Evolutionary conservation across 73 alveolate species (phyloP), one percentile per base, ranked within the genome.

Genomic region (Uronychia binucleata): DNA sequence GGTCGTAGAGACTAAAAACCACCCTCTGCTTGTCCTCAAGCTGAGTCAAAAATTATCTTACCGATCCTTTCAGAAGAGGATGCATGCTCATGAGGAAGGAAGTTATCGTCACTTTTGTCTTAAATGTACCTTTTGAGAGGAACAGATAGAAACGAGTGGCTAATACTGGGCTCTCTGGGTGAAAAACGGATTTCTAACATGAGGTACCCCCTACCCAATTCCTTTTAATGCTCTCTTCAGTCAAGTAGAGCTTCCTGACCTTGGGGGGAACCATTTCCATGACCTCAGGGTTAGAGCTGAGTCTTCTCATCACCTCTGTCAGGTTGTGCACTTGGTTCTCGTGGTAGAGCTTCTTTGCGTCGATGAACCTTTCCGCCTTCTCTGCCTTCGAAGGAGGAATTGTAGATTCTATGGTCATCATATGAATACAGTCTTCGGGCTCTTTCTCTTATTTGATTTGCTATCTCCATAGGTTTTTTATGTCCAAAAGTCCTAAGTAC

Each of bases 381-480:
- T 46, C 67, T 11, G 67, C 67, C 67, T 46, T 46, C 67, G 67
- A 46, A 46, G 67, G 67, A 46, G n/a, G n/a, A n/a, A n/a, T n/a
- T n/a, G n/a, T n/a, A n/a, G n/a, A n/a, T n/a, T n/a, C n/a, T n/a
- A n/a, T n/a, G n/a, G n/a, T n/a, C n/a, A n/a, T n/a, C n/a, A n/a
- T n/a, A n/a, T n/a, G n/a, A n/a, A n/a, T n/a, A n/a, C n/a, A n/a
- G n/a, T n/a, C n/a, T n/a, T n/a, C n/a, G n/a, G n/a, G n/a, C n/a
- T n/a, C n/a, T n/a, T n/a, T n/a, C n/a, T n/a, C n/a, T n/a, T n/a
- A n/a, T n/a, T n/a, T n/a, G n/a, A n/a, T n/a, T n/a, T n/a, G n/a
- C n/a, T n/a, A n/a, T n/a, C n/a, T n/a, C n/a, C n/a, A n/a, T n/a
- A n/a, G n/a, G n/a, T n/a, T n/a, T n/a, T n/a, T n/a, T n/a, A n/a